These are phyloP conservation scores for Leccinum uliginosum DNA, from an alignment of 768 basidiomycete genomes.

Conservation along the genomic window DNA sequence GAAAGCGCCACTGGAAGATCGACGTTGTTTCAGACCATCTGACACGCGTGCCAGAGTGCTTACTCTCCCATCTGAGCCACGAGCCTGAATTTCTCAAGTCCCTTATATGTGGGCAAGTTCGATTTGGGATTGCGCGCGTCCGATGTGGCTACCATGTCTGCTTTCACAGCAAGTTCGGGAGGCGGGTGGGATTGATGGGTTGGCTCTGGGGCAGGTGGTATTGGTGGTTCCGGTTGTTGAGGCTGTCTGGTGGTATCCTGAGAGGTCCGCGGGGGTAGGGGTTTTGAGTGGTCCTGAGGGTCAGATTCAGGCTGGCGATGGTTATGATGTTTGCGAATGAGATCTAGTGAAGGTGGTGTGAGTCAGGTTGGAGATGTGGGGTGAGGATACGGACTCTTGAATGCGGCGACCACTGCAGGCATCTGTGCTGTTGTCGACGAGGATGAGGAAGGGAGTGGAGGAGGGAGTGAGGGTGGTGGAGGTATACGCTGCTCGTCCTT, in stretches of 20 bases:
- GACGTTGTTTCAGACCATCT: constrained; percentile 12
- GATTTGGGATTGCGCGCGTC: constrained; percentile 70
- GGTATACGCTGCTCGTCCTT: constrained; percentile 20
- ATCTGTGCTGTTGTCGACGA: constrained; percentile 32
- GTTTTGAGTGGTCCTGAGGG: constrained; percentile 20
- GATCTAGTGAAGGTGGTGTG: constrained; percentile 43
- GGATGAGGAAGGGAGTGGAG: background rate
- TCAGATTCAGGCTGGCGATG: constrained; percentile 40
- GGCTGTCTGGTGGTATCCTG: constrained; percentile 31
- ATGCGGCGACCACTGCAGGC: constrained; percentile 79
- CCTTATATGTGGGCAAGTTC: constrained; percentile 83
- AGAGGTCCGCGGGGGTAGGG: constrained; percentile 16
- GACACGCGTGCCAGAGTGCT: constrained; percentile 32
- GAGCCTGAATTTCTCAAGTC: constrained; percentile 74
- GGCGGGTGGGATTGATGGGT: constrained; percentile 27
- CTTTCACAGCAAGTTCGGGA: constrained; percentile 12
- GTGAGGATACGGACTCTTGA: constrained; percentile 63
- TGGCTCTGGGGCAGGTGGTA: constrained; percentile 32
- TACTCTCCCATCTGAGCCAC: constrained; percentile 92
- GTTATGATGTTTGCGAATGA: constrained; percentile 75
- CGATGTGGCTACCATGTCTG: constrained; percentile 51
- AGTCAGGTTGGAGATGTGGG: constrained; percentile 12
- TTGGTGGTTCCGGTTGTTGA: constrained; percentile 34
- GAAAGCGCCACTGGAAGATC: constrained; percentile 74
- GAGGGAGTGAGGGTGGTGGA: constrained; percentile 1